Conservation (phyloP, 2,329 filamentous ascomycete species). For the Massarina eburnea region DNA sequence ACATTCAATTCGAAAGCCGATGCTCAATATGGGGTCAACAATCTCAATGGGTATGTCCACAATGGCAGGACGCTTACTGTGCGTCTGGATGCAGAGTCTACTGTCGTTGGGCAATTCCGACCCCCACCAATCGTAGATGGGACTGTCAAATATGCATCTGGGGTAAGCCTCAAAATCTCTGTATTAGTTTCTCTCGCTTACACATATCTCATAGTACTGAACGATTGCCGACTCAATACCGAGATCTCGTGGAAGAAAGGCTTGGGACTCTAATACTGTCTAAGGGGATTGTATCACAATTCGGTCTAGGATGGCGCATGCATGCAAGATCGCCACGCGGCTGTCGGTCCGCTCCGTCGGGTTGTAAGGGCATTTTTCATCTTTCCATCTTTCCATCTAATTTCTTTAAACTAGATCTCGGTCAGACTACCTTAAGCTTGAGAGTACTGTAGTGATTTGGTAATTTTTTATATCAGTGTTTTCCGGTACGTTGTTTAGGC, state of each 20-base stretch:
- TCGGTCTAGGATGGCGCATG: neutral
- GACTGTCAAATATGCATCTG: conserved; percentile 16
- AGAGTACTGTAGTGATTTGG: neutral
- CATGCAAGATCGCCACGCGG: neutral
- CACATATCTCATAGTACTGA: conserved; percentile 14
- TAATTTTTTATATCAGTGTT: neutral
- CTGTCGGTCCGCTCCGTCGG: conserved; percentile 1
- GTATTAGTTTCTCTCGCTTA: conserved; percentile 8
- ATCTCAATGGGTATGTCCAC: conserved; percentile 29
- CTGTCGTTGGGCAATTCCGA: conserved; percentile 32
- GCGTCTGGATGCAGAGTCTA: conserved; percentile 38
- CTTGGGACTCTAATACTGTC: neutral
- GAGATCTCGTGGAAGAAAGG: neutral
- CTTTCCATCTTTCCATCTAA: neutral
- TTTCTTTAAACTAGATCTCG: neutral
- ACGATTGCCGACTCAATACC: no score
- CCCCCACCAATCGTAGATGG: conserved; percentile 28
- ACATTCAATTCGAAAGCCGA: conserved; percentile 32
- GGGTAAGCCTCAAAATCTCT: conserved; percentile 13
- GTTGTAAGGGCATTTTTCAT: neutral
- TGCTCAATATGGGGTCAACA: conserved; percentile 30
- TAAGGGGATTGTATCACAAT: neutral
- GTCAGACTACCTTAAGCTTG: neutral
- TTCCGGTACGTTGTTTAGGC: neutral
- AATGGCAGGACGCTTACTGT: conserved; percentile 36